Evolutionary conservation across 495 filamentous ascomycete species (phyloP), one percentile per base, ranked within the genome.

Genomic region (Podospora fimiseda): DNA sequence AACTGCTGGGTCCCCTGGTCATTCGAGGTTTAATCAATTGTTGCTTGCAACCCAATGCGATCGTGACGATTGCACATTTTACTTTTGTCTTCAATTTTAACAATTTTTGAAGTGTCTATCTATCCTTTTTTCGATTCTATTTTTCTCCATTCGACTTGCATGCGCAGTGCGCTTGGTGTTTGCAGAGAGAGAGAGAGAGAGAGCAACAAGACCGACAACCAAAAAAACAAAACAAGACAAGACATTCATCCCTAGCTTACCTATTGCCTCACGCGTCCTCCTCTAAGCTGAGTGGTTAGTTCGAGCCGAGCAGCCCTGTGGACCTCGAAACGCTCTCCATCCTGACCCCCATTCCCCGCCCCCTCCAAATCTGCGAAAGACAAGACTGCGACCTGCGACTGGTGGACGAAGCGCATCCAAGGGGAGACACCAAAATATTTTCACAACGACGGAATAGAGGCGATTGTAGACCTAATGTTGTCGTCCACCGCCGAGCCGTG

Each of bases 101-200:
- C 11, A 6, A 5, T 5, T 33, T n/a, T n/a, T 27, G 27, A 33
- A 11, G 27, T 5, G 27, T 33, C 27, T 33, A 33, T 51, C 42
- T 51, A 56, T 51, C 11, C 27, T 6, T 33, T 33, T 33, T 33
- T 11, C 27, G 5, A 6, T 33, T 33, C 11, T 33, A 5, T 33
- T 6, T 5, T 5, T 33, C 27, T 33, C 11, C 11, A 5, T 5
- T 33, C 27, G 27, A 33, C 27, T 33, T 33, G 27, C 33, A 48
- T 23, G 56, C 51, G 51, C 56, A 54, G 51, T 49, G 56, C 51
- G 56, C 56, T 33, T 38, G 56, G 56, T 47, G 56, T 59, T 54
- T 51, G 51, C 41, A 36, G 44, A 47, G 51, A 27, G 21, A 15
- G 11, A 40, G 21, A n/a, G n/a, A n/a, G n/a, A n/a, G n/a, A n/a